Base-by-base conservation (phyloP, 78 protist species). In the Dictyostelium firmibasis region DNA sequence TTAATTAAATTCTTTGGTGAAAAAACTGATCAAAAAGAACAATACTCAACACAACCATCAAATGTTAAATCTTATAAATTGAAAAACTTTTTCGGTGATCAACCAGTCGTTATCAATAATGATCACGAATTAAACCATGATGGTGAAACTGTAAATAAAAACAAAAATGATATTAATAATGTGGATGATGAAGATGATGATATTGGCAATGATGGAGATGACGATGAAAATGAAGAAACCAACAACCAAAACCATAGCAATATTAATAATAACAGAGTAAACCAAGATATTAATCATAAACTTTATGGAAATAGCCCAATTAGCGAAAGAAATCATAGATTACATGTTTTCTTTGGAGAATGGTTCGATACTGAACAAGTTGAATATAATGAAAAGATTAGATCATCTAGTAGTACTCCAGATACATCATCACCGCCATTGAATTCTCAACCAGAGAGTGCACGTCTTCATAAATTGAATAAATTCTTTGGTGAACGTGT, bases 1-100 rank as follows among this genome's bases (percentile, higher is more conserved):
- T 81, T 89, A 70, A 81, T 81, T 4, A 89, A 72, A 81, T 89
- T 89, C 75, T 89, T 89, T 89, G 94, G 94, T 47, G 94, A 89
- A 69, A 60, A 77, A 10, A 29, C 74, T 4, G 83, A 89, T 70
- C 60, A 81, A 13, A 41, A 41, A n/a, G 33, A 85, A 29, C 94
- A 89, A 70, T 89, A 64, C 43, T 31, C 84, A 11, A 74, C 89
- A 1, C 89, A 84, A 84, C 94, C 94, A 44, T 20, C 76, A 9
- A 78, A 89, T 70, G 94, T 89, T n/a, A 89, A 84, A 64, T 67
- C 79, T 9, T 67, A 60, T 84, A 84, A 84, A 84, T 31, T 84
- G 4, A 60, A 41, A 84, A 67, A 84, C 79, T 60, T 84, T 67
- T 84, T 84, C 67, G 89, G 89, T 67, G 89, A 84, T 5, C 72